phyloP scores from a whole-genome alignment of 441 rosid genomes.

The Pelargonium australe region DNA sequence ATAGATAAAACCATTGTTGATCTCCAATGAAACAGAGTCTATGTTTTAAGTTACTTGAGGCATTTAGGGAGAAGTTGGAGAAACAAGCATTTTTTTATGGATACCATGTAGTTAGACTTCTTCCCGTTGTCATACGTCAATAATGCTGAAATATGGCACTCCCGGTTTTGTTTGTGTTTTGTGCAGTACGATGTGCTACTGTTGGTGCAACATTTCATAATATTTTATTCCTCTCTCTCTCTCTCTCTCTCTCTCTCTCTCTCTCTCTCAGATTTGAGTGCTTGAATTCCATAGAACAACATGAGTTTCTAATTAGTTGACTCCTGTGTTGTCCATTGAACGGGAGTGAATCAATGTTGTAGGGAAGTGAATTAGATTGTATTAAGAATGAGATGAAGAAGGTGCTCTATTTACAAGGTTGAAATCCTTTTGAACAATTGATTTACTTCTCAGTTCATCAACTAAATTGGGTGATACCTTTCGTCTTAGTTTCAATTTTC shows the following conservation, averaged over 20 bases:
- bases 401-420: background rate
- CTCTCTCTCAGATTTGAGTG: too few species aligned
- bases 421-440: background rate
- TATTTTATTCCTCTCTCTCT: background rate
- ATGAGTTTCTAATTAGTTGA: too few species aligned
- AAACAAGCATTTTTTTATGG: too few species aligned
- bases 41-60: background rate
- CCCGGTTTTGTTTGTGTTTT: too few species aligned
- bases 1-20: background rate
- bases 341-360: background rate
- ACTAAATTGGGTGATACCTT: background rate
- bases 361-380: background rate
- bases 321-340: too few species aligned
- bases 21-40: background rate
- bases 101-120: too few species aligned
- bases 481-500: background rate
- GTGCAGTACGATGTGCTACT: too few species aligned
- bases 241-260: background rate
- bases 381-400: background rate
- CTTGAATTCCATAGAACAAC: background rate
- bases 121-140: too few species aligned
- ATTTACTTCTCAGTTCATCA: background rate
- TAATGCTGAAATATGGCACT: too few species aligned
- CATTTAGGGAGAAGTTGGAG: too few species aligned
- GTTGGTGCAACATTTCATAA: too few species aligned